These are phyloP conservation scores for Colletotrichum sp. DNA, from an alignment of 2,329 filamentous ascomycete species.

Conservation along the genomic window DNA sequence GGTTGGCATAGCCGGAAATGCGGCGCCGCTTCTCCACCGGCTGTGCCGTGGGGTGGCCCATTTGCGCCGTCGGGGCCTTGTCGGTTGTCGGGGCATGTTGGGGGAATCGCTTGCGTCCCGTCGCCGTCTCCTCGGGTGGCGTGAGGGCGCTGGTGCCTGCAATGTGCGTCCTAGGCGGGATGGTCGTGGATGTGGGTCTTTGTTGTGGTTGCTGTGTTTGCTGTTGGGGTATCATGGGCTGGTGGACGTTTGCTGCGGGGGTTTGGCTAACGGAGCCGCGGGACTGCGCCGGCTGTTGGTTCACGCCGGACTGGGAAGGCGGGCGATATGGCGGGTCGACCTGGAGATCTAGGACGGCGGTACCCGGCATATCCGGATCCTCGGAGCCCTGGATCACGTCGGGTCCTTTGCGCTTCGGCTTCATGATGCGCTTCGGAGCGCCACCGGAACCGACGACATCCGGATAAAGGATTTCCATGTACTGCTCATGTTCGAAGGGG, in stretches of 20 bases:
- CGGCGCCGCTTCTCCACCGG: constrained; percentile 38
- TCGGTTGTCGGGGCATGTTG: constrained; percentile 20
- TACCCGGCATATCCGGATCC: constrained; percentile 54
- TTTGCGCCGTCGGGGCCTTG: constrained; percentile 17
- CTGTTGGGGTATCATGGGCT: constrained; percentile 26
- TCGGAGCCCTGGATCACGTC: constrained; percentile 48
- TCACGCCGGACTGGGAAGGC: constrained; percentile 21
- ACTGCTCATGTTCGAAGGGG: constrained; percentile 65
- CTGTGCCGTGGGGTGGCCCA: constrained; percentile 14
- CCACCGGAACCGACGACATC: constrained; percentile 66
- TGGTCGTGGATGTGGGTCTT: constrained; percentile 36
- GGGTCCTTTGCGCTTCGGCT: constrained; percentile 53
- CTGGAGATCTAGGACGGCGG: constrained; percentile 50
- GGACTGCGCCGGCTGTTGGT: constrained; percentile 25
- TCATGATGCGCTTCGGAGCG: constrained; percentile 64
- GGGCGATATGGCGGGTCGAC: constrained; percentile 34
- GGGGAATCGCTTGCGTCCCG: constrained; percentile 47
- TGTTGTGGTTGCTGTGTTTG: constrained; percentile 25
- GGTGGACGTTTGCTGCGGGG: constrained; percentile 25
- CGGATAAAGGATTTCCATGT: constrained; percentile 64
- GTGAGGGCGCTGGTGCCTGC: constrained; percentile 53
- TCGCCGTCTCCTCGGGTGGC: constrained; percentile 57
- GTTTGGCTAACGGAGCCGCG: constrained; percentile 33
- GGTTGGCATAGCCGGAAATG: constrained; percentile 30
- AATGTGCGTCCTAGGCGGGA: constrained; percentile 44